Conservation (phyloP, 2,329 filamentous ascomycete genomes). For the Trichophyton simii region DNA sequence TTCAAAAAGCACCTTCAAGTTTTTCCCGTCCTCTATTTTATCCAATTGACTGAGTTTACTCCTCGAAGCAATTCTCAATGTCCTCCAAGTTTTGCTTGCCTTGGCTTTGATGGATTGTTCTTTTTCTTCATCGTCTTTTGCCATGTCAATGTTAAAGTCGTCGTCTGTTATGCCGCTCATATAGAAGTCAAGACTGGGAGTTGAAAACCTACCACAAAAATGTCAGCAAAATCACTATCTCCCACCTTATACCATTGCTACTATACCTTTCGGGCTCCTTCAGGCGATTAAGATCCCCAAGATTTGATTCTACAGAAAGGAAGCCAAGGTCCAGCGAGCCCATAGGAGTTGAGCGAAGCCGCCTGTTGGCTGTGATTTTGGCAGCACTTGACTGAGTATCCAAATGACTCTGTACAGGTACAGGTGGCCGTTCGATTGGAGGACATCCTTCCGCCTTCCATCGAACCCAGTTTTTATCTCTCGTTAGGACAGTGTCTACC, state of each 20-base stretch:
- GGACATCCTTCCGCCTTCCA: conserved; percentile 97
- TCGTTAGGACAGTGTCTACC: conserved; percentile 86
- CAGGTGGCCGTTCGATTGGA: conserved; percentile 62
- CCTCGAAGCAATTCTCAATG: conserved; percentile 65
- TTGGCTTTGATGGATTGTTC: conserved; percentile 55
- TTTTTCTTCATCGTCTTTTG: conserved; percentile 50
- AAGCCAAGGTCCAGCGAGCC: conserved; percentile 68
- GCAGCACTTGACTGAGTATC: conserved; percentile 55
- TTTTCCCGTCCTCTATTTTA: conserved; percentile 72
- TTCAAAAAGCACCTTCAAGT: conserved; percentile 43
- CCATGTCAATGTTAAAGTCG: conserved; percentile 78
- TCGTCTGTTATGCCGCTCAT: conserved; percentile 62
- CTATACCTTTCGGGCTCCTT: conserved; percentile 46
- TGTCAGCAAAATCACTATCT: conserved; percentile 11
- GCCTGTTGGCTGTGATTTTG: conserved; percentile 57
- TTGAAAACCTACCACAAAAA: conserved; percentile 43
- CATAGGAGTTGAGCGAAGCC: conserved; percentile 54
- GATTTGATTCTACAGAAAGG: conserved; percentile 52
- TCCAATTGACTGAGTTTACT: conserved; percentile 68
- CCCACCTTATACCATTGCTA: conserved; percentile 8
- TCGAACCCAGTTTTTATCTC: conserved; percentile 97
- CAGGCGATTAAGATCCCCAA: conserved; percentile 54
- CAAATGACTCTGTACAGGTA: conserved; percentile 56
- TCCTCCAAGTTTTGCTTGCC: conserved; percentile 81
- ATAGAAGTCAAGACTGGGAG: conserved; percentile 60